Evolutionary conservation across 148 eudicot species (phyloP).

Genomic region (Spergularia bocconei): DNA sequence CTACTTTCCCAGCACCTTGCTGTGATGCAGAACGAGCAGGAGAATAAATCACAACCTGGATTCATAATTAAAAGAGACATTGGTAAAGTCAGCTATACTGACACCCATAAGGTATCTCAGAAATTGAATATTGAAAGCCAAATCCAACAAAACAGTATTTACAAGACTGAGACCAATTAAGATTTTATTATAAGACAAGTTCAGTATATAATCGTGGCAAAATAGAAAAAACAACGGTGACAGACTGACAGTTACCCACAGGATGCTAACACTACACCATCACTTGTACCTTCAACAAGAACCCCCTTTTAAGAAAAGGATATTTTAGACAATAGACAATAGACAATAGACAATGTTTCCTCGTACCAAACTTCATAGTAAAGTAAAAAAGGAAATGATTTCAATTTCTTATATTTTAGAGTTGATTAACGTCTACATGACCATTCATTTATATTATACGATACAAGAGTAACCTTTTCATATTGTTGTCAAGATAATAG

Average conservation of each 20-base stretch:
- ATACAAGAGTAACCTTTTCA: no score
- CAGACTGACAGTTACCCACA: background rate
- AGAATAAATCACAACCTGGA: conserved; percentile 78
- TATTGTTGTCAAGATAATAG: no score
- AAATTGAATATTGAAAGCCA: background rate
- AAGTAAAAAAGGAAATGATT: no score
- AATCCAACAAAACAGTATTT: background rate
- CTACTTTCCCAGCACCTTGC: conserved; percentile 94
- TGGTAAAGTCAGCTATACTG: background rate
- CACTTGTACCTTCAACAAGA: background rate
- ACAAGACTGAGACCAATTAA: no score
- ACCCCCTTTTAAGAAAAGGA: background rate
- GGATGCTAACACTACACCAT: background rate
- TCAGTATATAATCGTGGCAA: background rate
- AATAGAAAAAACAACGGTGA: background rate
- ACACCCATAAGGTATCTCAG: background rate
- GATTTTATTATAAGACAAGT: background rate
- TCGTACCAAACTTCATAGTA: no score
- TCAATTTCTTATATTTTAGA: no score
- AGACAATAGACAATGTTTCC: background rate
- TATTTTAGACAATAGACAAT: background rate
- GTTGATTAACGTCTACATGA: no score
- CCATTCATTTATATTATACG: no score
- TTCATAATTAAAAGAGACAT: background rate
- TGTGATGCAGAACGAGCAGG: conserved; percentile 91